Evolutionary conservation across 495 filamentous ascomycete species (phyloP).

Genomic region (Penicillium macrosclerotiorum): DNA sequence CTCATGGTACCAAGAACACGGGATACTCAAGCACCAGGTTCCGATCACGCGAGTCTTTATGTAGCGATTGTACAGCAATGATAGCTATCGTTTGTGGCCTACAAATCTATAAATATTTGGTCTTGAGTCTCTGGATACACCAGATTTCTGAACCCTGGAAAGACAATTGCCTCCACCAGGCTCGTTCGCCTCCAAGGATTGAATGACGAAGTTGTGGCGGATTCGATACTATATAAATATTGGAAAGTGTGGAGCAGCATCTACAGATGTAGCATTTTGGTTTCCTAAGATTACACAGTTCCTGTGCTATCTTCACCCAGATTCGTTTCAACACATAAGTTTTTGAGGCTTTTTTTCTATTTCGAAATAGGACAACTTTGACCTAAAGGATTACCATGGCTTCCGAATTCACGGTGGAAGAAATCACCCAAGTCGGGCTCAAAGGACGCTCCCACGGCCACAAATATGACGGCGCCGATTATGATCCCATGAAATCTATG

Average conservation of each 20-base stretch:
- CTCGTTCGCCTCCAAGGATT: constrained; percentile 8
- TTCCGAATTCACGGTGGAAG: constrained; percentile 8
- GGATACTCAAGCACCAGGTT: no score
- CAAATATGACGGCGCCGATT: constrained; percentile 5
- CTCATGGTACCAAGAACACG: no score
- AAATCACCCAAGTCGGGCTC: constrained; percentile 3
- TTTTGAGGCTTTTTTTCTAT: background rate
- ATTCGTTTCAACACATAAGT: background rate
- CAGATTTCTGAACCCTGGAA: background rate
- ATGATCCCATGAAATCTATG: background rate
- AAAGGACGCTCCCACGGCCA: constrained; percentile 4
- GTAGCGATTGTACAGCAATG: no score
- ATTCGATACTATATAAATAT: constrained; percentile 2
- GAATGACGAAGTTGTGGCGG: constrained; percentile 20
- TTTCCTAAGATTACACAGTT: no score
- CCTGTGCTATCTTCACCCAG: no score
- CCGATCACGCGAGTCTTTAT: no score
- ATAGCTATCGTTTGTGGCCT: background rate
- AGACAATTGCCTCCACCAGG: background rate
- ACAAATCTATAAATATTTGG: background rate
- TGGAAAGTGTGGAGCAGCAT: background rate
- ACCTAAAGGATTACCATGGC: constrained; percentile 5
- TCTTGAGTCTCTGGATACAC: no score
- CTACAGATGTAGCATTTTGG: no score
- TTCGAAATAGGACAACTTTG: no score